Evolutionary conservation across 345 rosid genomes (phyloP), one percentile per base, ranked within the genome.

Genomic region (Eucalyptus grandis): DNA sequence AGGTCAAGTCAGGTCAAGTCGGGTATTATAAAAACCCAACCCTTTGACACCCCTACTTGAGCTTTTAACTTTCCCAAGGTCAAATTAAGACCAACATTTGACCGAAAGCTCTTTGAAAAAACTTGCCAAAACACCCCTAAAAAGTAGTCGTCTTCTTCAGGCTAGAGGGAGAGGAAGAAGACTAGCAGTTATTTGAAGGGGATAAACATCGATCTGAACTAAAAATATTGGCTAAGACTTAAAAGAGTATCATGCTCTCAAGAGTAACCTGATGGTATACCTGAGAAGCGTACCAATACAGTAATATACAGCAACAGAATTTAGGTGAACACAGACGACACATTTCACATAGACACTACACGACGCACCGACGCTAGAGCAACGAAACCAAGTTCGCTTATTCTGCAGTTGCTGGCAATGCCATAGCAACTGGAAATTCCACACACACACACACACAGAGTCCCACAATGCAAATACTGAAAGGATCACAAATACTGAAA

Each of bases 1-100:
- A 1, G 2, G 26, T 53, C 0, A 0, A 21, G 11, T 8, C 0
- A 8, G 4, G 58, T 53, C 14, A 1, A 4, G 50, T 19, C 0
- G 24, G 10, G 0, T 19, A 53, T 19, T 0, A 53, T 53, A 53
- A 53, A 19, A 53, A 19, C 24, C 56, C 58, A 0, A 53, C 58
- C 58, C 26, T 53, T 53, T 53, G 5, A 53, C 26, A 53, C 5
- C 58, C 58, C 0, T 53, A 53, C 58, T 53, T 21, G 58, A 53
- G 26, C 58, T 53, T 53, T 53, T 53, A 53, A 53, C 24, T 53
- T 19, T 53, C 24, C 1, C 24, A 53, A 19, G 0, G 0, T 7
- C 54, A 51, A 0, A 8, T 53, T 53, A 53, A 3, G 0, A 2
- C 11, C 58, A 0, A 0, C 58, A 8, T 53, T 53, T 21, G 58